Conservation (phyloP, 805 yeast species). For the Candida gorgasii region DNA sequence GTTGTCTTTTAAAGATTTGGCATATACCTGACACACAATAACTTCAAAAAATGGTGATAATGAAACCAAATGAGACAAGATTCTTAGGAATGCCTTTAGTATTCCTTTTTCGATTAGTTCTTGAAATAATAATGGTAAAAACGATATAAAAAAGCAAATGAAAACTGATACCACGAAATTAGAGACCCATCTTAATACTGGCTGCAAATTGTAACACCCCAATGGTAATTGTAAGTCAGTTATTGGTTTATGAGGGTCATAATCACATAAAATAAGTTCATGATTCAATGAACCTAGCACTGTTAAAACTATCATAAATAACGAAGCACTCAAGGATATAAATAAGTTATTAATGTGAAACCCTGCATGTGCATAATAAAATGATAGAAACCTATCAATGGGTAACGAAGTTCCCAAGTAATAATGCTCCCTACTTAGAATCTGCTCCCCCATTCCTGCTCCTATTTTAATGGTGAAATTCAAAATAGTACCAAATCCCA, state of each 20-base stretch:
- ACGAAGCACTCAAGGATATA: conserved; percentile 81
- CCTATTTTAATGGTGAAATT: conserved; percentile 96
- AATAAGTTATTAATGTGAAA: conserved; percentile 90
- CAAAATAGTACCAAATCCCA: conserved; percentile 89
- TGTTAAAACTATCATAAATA: conserved; percentile 77
- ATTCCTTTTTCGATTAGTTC: conserved; percentile 86
- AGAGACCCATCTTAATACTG: conserved; percentile 88
- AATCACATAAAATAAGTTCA: conserved; percentile 69
- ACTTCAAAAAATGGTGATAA: conserved; percentile 92
- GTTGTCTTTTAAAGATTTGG: conserved; percentile 73
- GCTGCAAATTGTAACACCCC: conserved; percentile 84
- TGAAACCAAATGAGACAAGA: conserved; percentile 74
- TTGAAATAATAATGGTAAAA: conserved; percentile 83
- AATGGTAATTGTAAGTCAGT: conserved; percentile 73
- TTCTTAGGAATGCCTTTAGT: conserved; percentile 68
- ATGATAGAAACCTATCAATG: conserved; percentile 84
- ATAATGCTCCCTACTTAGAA: conserved; percentile 87
- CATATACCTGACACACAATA: conserved; percentile 90
- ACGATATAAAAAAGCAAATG: conserved; percentile 90
- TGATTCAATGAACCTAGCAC: conserved; percentile 77
- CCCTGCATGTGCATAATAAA: conserved; percentile 96
- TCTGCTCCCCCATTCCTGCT: conserved; percentile 98
- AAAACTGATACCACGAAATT: conserved; percentile 86
- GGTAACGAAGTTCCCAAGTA: conserved; percentile 89
- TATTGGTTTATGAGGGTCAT: conserved; percentile 64